phyloP scores from a whole-genome alignment of 345 rosid genomes.

The Excoecaria cochinchinensis region DNA sequence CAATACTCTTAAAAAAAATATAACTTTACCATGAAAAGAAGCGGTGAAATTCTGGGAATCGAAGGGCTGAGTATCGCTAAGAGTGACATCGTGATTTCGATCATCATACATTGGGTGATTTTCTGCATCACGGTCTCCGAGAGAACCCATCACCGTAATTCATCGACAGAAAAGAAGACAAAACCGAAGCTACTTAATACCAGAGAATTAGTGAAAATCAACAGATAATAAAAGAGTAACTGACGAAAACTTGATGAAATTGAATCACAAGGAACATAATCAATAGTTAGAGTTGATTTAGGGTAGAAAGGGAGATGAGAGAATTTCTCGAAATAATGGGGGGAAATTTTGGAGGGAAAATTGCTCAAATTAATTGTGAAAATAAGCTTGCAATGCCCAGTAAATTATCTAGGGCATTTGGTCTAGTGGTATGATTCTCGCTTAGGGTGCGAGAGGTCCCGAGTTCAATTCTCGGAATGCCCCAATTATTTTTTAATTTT shows the following conservation, averaged over 20 bases:
- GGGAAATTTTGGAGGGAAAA: slow-evolving; percentile 47
- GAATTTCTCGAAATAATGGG: not conserved
- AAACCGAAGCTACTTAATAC: not conserved
- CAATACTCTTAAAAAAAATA: not conserved
- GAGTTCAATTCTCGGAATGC: slow-evolving; percentile 82
- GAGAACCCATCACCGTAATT: slow-evolving; percentile 27
- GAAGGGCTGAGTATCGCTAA: slow-evolving; percentile 7
- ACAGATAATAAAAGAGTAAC: not conserved
- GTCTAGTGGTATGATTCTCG: slow-evolving; percentile 92
- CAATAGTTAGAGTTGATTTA: not conserved
- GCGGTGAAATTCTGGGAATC: slow-evolving; percentile 24
- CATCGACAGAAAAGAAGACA: not conserved
- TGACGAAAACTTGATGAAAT: not conserved
- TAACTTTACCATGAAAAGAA: slow-evolving; percentile 12
- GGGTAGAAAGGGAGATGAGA: slow-evolving; percentile 6
- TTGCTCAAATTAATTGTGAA: not conserved
- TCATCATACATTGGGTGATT: slow-evolving; percentile 6
- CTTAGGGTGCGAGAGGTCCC: slow-evolving; percentile 89
- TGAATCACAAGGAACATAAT: not conserved
- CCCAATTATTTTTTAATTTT: slow-evolving; percentile 11
- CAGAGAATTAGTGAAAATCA: not conserved
- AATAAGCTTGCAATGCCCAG: no score
- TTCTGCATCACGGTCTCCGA: slow-evolving; percentile 9
- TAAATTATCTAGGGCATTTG: slow-evolving; percentile 52
- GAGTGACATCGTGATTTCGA: slow-evolving; percentile 1